Evolutionary conservation across 768 basidiomycete genomes (phyloP).

Genomic region (Boletellus sp.): DNA sequence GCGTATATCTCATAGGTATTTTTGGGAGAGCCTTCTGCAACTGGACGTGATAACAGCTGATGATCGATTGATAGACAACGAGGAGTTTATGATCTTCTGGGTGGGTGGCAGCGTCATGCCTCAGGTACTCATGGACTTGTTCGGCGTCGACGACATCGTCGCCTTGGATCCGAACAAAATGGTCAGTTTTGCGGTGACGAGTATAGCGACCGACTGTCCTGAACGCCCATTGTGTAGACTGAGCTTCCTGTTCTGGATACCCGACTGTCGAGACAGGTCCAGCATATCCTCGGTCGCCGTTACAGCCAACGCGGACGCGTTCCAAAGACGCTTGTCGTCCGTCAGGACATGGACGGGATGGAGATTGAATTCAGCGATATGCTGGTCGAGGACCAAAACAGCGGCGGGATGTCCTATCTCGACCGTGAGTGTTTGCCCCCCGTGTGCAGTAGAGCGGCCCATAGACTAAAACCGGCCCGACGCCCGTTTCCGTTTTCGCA

Average conservation of each 20-base stretch:
- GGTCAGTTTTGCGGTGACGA: slow-evolving; percentile 42
- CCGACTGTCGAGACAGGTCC: slow-evolving; percentile 76
- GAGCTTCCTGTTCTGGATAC: slow-evolving; percentile 69
- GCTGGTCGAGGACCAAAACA: slow-evolving; percentile 96
- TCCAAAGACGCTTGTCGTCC: slow-evolving; percentile 68
- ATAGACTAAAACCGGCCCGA: not conserved
- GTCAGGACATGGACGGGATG: slow-evolving; percentile 88
- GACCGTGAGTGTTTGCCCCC: slow-evolving; percentile 62
- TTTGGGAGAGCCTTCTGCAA: slow-evolving; percentile 9
- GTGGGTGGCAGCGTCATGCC: slow-evolving; percentile 80
- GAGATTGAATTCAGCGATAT: slow-evolving; percentile 98
- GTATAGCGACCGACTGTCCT: not conserved
- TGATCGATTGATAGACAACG: slow-evolving; percentile 61
- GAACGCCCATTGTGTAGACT: slow-evolving; percentile 41
- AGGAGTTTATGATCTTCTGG: slow-evolving; percentile 87
- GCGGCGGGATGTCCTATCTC: slow-evolving; percentile 87
- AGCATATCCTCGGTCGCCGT: slow-evolving; percentile 77
- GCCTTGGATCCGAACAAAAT: slow-evolving; percentile 57
- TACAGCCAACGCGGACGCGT: slow-evolving; percentile 49
- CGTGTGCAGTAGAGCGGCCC: not conserved
- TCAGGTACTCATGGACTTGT: slow-evolving; percentile 76
- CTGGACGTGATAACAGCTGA: slow-evolving; percentile 14
- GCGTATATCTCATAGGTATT: slow-evolving; percentile 90
- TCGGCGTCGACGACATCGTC: slow-evolving; percentile 77
- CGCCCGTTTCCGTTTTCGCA: slow-evolving; percentile 1